A percentile compares a stretch with the other conserved stretches of the same genome.
phyloP scores from a whole-genome alignment of 148 eudicot genomes.

The Rhododendron ferrugineum region DNA sequence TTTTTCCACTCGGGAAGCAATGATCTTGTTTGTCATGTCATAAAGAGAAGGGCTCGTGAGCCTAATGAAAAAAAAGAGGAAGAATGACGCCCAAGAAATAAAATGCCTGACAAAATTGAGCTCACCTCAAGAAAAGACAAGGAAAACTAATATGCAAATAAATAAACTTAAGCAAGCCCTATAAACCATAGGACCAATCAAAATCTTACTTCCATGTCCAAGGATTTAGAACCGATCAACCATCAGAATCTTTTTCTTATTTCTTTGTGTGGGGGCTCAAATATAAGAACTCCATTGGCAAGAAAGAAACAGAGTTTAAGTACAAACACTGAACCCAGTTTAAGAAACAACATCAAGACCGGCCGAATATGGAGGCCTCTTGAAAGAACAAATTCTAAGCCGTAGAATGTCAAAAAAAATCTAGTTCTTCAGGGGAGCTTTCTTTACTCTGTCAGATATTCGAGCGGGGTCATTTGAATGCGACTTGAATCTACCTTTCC shows the following conservation, averaged over 20 bases:
- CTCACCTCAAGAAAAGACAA: not conserved
- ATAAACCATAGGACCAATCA: not conserved
- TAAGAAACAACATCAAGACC: not conserved
- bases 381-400: not conserved
- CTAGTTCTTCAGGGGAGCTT: constrained; percentile 80
- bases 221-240: not conserved
- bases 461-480: constrained; percentile 79
- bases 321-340: not conserved
- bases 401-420: not conserved
- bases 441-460: constrained; percentile 87
- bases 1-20: not conserved
- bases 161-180: not conserved
- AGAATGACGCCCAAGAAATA: not conserved
- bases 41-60: not conserved
- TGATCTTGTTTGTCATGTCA: not conserved
- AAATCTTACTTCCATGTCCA: not conserved
- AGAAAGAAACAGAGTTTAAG: not conserved
- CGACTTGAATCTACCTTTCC: constrained; percentile 92
- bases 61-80: not conserved
- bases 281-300: not conserved
- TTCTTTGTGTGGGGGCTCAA: not conserved
- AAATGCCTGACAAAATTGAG: not conserved
- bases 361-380: not conserved
- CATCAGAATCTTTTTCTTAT: not conserved
- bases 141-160: not conserved